Percentiles rank a stretch among this genome's conserved stretches.
Evolutionary conservation across 2,329 filamentous ascomycete species (phyloP).

Genomic region (Stagonosporopsis chrysanthemi): DNA sequence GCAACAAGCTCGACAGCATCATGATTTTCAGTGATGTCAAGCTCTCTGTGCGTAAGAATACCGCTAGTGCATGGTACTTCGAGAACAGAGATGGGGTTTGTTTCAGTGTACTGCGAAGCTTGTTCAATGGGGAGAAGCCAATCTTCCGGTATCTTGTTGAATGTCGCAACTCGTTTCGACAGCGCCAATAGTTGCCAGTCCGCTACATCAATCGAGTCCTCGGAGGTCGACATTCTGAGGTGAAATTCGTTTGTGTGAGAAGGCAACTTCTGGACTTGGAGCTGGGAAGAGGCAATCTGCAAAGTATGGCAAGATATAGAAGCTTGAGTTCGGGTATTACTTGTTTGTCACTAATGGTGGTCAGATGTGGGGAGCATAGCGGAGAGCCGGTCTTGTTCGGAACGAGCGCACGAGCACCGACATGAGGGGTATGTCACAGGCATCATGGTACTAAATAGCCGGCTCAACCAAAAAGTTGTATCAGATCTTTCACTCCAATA

Average conservation of each 20-base stretch:
- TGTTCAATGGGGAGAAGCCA: slow-evolving; percentile 42
- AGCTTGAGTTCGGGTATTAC: neutral
- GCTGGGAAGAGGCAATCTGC: neutral
- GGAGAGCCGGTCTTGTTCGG: slow-evolving; percentile 17
- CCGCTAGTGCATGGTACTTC: slow-evolving; percentile 42
- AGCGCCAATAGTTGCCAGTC: slow-evolving; percentile 43
- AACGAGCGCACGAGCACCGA: neutral
- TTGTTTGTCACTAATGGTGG: neutral
- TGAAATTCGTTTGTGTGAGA: neutral
- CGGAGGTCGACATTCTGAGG: neutral
- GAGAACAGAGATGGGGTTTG: slow-evolving; percentile 36
- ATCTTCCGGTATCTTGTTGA: slow-evolving; percentile 40
- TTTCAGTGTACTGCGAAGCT: slow-evolving; percentile 27
- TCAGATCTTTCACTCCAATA: neutral
- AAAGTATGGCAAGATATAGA: neutral
- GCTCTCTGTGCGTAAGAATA: slow-evolving; percentile 41
- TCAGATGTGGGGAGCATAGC: slow-evolving; percentile 7
- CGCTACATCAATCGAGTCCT: slow-evolving; percentile 7
- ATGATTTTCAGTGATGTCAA: slow-evolving; percentile 46
- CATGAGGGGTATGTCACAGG: slow-evolving; percentile 6
- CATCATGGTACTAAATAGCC: neutral
- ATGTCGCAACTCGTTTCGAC: slow-evolving; percentile 38
- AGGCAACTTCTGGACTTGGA: neutral
- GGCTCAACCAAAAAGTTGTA: too few species aligned
- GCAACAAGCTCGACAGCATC: slow-evolving; percentile 44